Conservation (phyloP, 441 rosid species). For the Raphanus hybrid region DNA sequence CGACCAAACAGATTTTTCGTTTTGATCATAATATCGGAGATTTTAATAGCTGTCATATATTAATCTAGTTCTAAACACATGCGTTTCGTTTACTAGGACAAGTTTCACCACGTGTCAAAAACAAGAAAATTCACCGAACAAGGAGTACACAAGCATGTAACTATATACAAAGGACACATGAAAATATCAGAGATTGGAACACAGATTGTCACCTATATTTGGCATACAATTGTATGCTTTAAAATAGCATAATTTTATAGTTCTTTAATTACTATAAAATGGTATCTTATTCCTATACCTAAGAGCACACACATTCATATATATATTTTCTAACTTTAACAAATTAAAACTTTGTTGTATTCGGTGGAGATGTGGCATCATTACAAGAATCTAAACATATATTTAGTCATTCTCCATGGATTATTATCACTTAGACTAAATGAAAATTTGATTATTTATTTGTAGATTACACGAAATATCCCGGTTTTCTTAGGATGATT, state of each 20-base stretch:
- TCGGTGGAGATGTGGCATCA: conserved; percentile 43
- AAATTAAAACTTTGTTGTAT: conserved; percentile 22
- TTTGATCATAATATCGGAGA: neutral
- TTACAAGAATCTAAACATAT: conserved; percentile 36
- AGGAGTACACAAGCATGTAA: neutral
- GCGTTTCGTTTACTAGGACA: neutral
- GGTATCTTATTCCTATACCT: conserved; percentile 31
- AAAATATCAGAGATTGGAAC: conserved; percentile 3
- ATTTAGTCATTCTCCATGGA: conserved; percentile 28
- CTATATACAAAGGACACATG: neutral
- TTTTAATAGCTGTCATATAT: neutral
- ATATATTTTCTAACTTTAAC: conserved; percentile 5
- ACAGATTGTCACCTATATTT: conserved; percentile 41
- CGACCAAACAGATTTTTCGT: neutral
- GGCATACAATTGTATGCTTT: conserved; percentile 45
- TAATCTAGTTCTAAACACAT: conserved; percentile 6
- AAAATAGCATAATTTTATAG: conserved; percentile 35
- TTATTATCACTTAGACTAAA: conserved; percentile 22
- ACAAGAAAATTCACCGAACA: conserved; percentile 22
- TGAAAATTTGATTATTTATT: conserved; percentile 1
- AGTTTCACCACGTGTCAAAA: conserved; percentile 17
- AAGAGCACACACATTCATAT: conserved; percentile 1
- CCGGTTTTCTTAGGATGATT: neutral
- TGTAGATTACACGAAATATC: conserved; percentile 14
- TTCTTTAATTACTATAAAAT: conserved; percentile 23